Base-by-base conservation (phyloP, 2,329 filamentous ascomycete genomes). In the Penicillium olsonii region DNA sequence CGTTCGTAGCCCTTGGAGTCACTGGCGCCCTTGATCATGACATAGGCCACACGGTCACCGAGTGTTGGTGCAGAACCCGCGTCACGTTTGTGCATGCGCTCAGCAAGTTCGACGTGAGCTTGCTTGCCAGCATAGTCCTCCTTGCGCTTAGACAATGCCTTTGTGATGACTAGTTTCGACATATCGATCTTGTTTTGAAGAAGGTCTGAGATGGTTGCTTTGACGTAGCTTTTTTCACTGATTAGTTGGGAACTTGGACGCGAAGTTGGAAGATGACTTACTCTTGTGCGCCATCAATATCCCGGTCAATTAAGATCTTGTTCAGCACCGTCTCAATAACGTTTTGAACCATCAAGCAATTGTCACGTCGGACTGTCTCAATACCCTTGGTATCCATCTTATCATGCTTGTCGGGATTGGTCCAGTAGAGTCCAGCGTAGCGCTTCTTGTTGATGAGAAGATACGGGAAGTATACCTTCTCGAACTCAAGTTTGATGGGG, bases 351-450 rank as follows among this genome's bases (percentile, higher is more conserved):
- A 99, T 77, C 44, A 94, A 80, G 68, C 94, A 99, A 68, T 99
- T 99, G 71, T 99, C 94, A 80, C 94, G 82, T 60, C 94, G 87
- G 39, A 99, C 95, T 3, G 94, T 99, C 74, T 99, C 94, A 59
- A 99, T 97, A 79, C 94, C 94, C 71, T 99, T 99, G 52, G 90
- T 97, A 72, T 99, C 94, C 95, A 99, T 99, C 79, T 97, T 99
- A 81, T 99, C 95, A 70, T 88, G 94, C 72, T 96, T 96, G 35
- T 92, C 83, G 0, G 92, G 84, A 59, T 88, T 94, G 5, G 94
- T 99, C 92, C 92, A 99, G 75, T 90, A 97, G 26, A 99, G 75
- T n/a, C 94, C 94, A 8, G 94, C 94, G 65, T 99, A 99, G 56
- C 94, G 88, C 78, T 99, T 99, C 79, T 99, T 99, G 84, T 99